Base-by-base conservation (phyloP, 306 rosid genomes). In the Cucurbita pepo region DNA sequence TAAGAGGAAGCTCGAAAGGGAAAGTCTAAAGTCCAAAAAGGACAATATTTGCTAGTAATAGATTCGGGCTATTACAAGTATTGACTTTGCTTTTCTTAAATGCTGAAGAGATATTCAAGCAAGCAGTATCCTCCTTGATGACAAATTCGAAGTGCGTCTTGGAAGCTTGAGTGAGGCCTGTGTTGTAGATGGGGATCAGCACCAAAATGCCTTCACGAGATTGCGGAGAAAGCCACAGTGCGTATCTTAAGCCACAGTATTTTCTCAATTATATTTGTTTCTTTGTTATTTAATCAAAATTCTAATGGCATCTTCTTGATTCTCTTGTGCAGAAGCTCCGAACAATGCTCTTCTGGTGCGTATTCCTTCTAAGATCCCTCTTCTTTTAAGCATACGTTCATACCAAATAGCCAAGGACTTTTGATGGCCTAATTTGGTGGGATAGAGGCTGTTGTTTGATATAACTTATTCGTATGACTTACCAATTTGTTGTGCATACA, bases 121-220 rank as follows among this genome's bases (percentile, higher is more conserved):
- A 43, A 89, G 99, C 86, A 95, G 97, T 76, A 95, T 95, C 79
- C 91, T 95, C 55, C 95, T 95, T 8, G 99, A 95, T 79, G 96
- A 95, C 78, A 95, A 91, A 82, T 95, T 86, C 55, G 99, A 95
- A 79, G 99, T 95, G 77, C 90, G 99, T 72, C 86, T 95, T 64
- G 99, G 99, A 80, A 95, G 99, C 83, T 85, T 91, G 88, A 89
- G 91, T 53, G 91, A 88, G 85, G 88, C 84, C 67, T 80, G 80
- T 83, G 72, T 72, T 55, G 88, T 91, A 79, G 85, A 76, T 62
- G 99, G 86, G 81, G 97, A 91, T 74, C 71, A 81, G 73, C 92
- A 86, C 80, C 97, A 84, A 57, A 73, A 82, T 75, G 91, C 77
- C 41, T 72, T 91, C 76, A 79, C 90, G 7, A 91, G 91, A 77